A percentile compares a stretch with the other conserved stretches of the same genome.
Conservation (phyloP, 345 rosid species). For the Rhizophora apiculata region DNA sequence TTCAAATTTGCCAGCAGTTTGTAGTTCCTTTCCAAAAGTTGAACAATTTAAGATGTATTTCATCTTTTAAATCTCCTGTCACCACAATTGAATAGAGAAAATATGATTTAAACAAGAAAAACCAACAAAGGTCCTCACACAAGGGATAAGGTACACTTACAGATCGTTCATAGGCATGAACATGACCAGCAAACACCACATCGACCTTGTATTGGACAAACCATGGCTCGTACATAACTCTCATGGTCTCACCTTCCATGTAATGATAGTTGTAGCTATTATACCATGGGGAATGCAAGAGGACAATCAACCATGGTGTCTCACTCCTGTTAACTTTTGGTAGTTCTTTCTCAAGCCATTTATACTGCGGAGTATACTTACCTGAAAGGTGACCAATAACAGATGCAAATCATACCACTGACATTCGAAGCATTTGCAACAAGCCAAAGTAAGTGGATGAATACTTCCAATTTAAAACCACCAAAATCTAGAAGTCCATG, state of each 20-base stretch:
- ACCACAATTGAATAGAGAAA: neutral
- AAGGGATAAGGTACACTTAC: slow-evolving; percentile 41
- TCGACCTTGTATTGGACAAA: slow-evolving; percentile 74
- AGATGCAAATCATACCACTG: neutral
- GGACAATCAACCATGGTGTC: slow-evolving; percentile 91
- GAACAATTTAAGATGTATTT: neutral
- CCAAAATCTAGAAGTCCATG: no score
- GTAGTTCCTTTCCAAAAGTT: neutral
- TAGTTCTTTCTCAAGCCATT: slow-evolving; percentile 68
- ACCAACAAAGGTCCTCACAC: neutral
- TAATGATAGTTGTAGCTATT: slow-evolving; percentile 89
- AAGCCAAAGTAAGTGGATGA: no score
- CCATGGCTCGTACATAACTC: slow-evolving; percentile 86
- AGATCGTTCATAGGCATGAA: slow-evolving; percentile 91
- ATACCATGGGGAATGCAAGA: slow-evolving; percentile 82
- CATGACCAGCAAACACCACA: slow-evolving; percentile 86
- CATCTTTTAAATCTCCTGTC: neutral
- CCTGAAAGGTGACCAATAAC: slow-evolving; percentile 34
- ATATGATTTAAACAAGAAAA: neutral
- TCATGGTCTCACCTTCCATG: slow-evolving; percentile 98
- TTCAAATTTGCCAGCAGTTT: no score
- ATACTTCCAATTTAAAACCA: no score
- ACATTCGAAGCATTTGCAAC: no score
- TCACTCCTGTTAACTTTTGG: slow-evolving; percentile 77
- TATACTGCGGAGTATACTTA: slow-evolving; percentile 75